Conservation (phyloP, 495 filamentous ascomycete species). For the Xylaria curta region DNA sequence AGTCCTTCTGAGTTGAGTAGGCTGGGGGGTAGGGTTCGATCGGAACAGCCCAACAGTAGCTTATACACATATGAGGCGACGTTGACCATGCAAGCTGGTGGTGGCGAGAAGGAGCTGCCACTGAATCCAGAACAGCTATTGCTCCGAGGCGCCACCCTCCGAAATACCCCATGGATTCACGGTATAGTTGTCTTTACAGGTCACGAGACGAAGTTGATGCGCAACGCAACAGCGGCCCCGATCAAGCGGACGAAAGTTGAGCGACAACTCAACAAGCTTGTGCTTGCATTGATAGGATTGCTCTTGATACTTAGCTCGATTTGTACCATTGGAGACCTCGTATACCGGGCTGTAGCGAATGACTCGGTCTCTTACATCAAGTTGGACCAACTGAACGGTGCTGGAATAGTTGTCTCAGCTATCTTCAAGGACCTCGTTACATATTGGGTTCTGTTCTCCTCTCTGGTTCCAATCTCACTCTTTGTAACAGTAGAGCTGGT, state of each 20-base stretch:
- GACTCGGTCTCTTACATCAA: constrained; percentile 73
- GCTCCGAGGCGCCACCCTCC: constrained; percentile 88
- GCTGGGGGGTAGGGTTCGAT: constrained; percentile 83
- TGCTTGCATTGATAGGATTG: constrained; percentile 86
- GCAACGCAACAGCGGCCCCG: constrained; percentile 95
- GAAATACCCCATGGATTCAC: constrained; percentile 98
- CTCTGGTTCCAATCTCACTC: constrained; percentile 93
- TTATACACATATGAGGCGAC: constrained; percentile 99
- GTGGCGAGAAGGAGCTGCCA: constrained; percentile 86
- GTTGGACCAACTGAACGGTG: constrained; percentile 54
- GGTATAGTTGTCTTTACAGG: constrained; percentile 97
- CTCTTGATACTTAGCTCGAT: constrained; percentile 84
- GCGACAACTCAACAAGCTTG: constrained; percentile 88
- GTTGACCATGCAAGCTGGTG: constrained; percentile 87
- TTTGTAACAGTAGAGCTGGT: constrained; percentile 98
- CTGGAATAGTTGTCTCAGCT: constrained; percentile 67
- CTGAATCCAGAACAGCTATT: constrained; percentile 74
- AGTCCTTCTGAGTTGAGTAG: constrained; percentile 86
- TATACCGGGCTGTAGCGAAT: constrained; percentile 68
- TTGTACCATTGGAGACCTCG: constrained; percentile 88
- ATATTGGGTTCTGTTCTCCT: constrained; percentile 98
- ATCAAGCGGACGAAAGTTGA: constrained; percentile 98
- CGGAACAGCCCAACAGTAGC: constrained; percentile 98
- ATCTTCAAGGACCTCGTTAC: constrained; percentile 97
- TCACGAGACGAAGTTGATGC: constrained; percentile 98